Conservation (phyloP, 2,329 filamentous ascomycete species). For the Cryphonectria japonica region DNA sequence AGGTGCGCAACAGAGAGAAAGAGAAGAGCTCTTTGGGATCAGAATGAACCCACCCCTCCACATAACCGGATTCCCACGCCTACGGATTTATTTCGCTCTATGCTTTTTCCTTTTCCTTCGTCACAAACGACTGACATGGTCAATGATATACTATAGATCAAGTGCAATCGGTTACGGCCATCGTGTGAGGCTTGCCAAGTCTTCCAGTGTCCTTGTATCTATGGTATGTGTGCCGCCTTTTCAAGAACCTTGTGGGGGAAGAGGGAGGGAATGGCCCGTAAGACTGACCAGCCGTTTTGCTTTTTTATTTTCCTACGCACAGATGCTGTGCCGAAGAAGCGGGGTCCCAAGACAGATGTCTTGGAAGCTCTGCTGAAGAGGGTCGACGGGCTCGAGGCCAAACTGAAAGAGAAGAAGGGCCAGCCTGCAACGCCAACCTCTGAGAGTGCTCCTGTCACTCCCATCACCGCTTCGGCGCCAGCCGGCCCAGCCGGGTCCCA, state of each 20-base stretch:
- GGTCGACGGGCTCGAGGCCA: slow-evolving; percentile 82
- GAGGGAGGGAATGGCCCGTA: not conserved
- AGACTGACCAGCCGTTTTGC: slow-evolving; percentile 17
- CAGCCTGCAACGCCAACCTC: slow-evolving; percentile 35
- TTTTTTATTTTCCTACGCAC: slow-evolving; percentile 3
- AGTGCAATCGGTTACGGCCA: slow-evolving; percentile 84
- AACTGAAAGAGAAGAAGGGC: slow-evolving; percentile 67
- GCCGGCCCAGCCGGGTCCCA: slow-evolving; percentile 15
- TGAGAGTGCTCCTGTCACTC: slow-evolving; percentile 35
- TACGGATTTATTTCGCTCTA: not conserved
- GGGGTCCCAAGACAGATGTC: slow-evolving; percentile 88
- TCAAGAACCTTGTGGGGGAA: not conserved
- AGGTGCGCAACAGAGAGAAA: slow-evolving; percentile 58
- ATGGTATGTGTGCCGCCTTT: slow-evolving; percentile 63
- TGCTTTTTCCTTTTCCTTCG: not conserved
- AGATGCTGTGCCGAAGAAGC: slow-evolving; percentile 90
- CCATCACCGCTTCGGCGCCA: slow-evolving; percentile 32
- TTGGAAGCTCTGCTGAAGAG: slow-evolving; percentile 82
- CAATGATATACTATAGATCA: slow-evolving; percentile 65
- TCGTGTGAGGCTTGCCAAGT: slow-evolving; percentile 88
- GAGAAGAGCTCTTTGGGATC: slow-evolving; percentile 1
- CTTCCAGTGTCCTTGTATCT: slow-evolving; percentile 86
- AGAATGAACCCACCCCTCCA: not conserved
- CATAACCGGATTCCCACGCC: not conserved
- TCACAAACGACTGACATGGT: slow-evolving; percentile 21